Evolutionary conservation across 139 green algal genomes (phyloP), one percentile per base, ranked within the genome.

Genomic region (Raphidocelis subcapitata): DNA sequence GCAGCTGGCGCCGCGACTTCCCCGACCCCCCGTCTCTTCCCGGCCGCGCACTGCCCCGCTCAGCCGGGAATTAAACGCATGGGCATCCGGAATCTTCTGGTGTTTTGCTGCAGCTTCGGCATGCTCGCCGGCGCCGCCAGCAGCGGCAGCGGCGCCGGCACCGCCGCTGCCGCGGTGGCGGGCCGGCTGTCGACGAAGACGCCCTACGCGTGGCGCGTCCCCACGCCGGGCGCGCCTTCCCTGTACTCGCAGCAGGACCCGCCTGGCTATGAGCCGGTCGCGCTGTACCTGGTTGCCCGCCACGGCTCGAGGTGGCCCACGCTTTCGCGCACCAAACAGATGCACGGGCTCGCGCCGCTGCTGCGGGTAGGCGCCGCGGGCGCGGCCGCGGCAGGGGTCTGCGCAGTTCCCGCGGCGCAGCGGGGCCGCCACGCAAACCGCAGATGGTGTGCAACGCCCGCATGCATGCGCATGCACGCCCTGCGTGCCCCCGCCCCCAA

Each of bases 241-340:
- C 57, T 82, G 5, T 73, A 86, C 41, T 60, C 68, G 5, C 18
- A 41, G 24, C 81, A 77, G 3, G 77, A 86, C 32, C 81, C 81
- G 0, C 23, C 74, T 8, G 77, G 77, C 14, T 84, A 86, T 31
- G 51, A 65, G 29, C 61, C 77, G 1, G 46, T 70, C 8, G 62
- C 71, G 21, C 32, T 86, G 5, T 84, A 75, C 57, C 56, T 86
- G 14, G 23, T 86, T 1, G 44, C 81, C 8, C 63, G 81, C 1
- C 81, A 86, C 33, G 81, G 81, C 51, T 81, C 73, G 16, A 69
- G 81, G 29, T 86, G 76, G 76, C 77, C 77, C 16, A 82, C 77
- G 0, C 5, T 5, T 14, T 5, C 37, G 5, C 60, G 60, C 16
- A 46, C 29, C 8, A 5, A 12, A 16, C 60, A 66, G 16, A 46